Percentiles rank a stretch among this genome's conserved stretches.
Conservation (phyloP, 1,139 yeast species). For the Saccharomyces hybrid region DNA sequence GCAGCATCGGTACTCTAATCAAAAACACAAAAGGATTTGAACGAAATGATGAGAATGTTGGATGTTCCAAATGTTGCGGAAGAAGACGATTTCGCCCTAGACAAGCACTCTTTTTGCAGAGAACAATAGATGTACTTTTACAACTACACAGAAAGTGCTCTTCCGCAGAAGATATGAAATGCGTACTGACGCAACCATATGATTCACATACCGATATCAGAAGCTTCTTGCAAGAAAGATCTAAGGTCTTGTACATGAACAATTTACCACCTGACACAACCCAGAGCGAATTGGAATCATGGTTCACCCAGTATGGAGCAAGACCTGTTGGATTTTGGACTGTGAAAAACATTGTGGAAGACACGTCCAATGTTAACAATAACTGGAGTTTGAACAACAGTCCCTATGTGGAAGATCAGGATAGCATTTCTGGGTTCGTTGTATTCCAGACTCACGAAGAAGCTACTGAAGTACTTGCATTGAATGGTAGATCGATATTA, state of each 20-base stretch:
- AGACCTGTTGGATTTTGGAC: slow-evolving; percentile 90
- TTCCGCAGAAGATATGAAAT: slow-evolving; percentile 46
- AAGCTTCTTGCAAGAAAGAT: slow-evolving; percentile 61
- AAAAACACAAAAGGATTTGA: slow-evolving; percentile 13
- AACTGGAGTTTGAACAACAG: slow-evolving; percentile 25
- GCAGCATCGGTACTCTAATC: background rate
- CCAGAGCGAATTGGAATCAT: slow-evolving; percentile 80
- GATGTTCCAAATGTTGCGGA: slow-evolving; percentile 7
- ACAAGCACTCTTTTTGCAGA: slow-evolving; percentile 7
- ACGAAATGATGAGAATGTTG: slow-evolving; percentile 13
- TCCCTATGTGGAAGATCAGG: slow-evolving; percentile 32
- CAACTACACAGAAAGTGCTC: slow-evolving; percentile 49
- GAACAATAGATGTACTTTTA: slow-evolving; percentile 29
- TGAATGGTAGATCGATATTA: slow-evolving; percentile 53
- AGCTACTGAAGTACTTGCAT: slow-evolving; percentile 64
- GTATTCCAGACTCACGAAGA: slow-evolving; percentile 81
- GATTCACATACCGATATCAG: slow-evolving; percentile 66
- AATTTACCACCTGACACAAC: slow-evolving; percentile 81
- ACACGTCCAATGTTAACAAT: slow-evolving; percentile 17
- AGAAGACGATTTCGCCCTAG: slow-evolving; percentile 1
- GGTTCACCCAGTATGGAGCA: slow-evolving; percentile 85
- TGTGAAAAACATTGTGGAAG: slow-evolving; percentile 40
- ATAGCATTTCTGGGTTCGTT: slow-evolving; percentile 66
- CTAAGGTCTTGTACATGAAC: slow-evolving; percentile 69
- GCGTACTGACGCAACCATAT: slow-evolving; percentile 62